Percentiles rank a stretch among this genome's conserved stretches.
These are phyloP conservation scores for Aspergillus heteromorphus DNA, from an alignment of 495 filamentous ascomycete genomes.

Conservation along the genomic window DNA sequence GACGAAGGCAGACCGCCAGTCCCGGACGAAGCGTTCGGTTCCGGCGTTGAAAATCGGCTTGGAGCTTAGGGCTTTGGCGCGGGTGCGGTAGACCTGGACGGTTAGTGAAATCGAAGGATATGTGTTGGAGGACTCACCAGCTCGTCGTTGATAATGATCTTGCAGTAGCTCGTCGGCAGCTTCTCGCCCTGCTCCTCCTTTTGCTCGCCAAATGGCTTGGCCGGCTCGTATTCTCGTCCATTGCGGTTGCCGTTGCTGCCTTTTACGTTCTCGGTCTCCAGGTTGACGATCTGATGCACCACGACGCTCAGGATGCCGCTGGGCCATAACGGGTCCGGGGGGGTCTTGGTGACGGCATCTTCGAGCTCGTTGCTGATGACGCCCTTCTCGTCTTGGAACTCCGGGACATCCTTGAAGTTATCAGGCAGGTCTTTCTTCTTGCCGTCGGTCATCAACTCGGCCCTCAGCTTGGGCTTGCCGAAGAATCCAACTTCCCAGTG, in stretches of 20 bases:
- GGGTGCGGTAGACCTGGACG: slow-evolving; percentile 70
- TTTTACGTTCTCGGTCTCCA: slow-evolving; percentile 77
- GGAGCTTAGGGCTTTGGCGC: slow-evolving; percentile 83
- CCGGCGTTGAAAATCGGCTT: slow-evolving; percentile 97
- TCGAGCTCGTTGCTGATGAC: slow-evolving; percentile 67
- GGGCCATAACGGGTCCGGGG: slow-evolving; percentile 91
- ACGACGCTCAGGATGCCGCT: slow-evolving; percentile 78
- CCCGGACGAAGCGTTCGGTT: slow-evolving; percentile 88
- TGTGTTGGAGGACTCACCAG: slow-evolving; percentile 42
- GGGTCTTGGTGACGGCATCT: slow-evolving; percentile 81
- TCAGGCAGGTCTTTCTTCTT: slow-evolving; percentile 71
- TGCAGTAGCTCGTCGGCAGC: slow-evolving; percentile 86
- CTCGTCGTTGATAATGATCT: slow-evolving; percentile 83
- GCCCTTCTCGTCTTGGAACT: slow-evolving; percentile 86
- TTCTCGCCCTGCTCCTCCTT: slow-evolving; percentile 74
- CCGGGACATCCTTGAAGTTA: slow-evolving; percentile 62
- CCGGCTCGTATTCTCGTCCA: slow-evolving; percentile 84
- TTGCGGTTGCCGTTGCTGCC: slow-evolving; percentile 54
- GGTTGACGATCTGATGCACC: slow-evolving; percentile 90
- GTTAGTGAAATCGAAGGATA: neutral
- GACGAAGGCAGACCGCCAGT: slow-evolving; percentile 83
- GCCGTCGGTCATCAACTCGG: slow-evolving; percentile 78
- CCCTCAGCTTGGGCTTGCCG: slow-evolving; percentile 76
- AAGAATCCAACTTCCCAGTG: slow-evolving; percentile 97
- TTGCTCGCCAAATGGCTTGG: slow-evolving; percentile 75